phyloP scores from a whole-genome alignment of 257 asterid species.

The Primulina huaijiensis region DNA sequence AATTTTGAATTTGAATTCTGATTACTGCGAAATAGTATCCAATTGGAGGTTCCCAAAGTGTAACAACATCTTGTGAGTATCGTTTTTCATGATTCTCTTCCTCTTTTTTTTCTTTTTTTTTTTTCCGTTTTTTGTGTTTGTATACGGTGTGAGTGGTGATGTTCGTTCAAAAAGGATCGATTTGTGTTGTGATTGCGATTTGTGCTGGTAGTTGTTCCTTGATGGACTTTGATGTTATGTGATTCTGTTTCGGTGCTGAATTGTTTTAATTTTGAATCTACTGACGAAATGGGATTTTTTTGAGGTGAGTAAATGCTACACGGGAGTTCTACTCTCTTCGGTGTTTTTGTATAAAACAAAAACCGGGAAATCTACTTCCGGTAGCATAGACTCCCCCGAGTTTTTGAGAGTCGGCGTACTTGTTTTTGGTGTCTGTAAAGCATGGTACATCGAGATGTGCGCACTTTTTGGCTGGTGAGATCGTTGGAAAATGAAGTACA shows the following conservation, averaged over 20 bases:
- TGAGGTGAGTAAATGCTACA: too few species aligned
- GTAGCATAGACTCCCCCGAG: too few species aligned
- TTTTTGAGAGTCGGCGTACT: neutral
- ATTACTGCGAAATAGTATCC: slow-evolving; percentile 16
- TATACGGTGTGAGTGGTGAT: slow-evolving; percentile 5
- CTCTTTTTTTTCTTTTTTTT: slow-evolving; percentile 1
- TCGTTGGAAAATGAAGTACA: neutral
- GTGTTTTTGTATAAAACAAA: too few species aligned
- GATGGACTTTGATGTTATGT: slow-evolving; percentile 13
- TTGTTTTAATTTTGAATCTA: slow-evolving; percentile 5
- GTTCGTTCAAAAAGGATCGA: slow-evolving; percentile 17
- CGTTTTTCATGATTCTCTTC: neutral
- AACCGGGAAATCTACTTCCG: too few species aligned
- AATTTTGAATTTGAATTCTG: slow-evolving; percentile 21
- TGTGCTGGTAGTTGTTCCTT: slow-evolving; percentile 8
- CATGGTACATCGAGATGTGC: neutral
- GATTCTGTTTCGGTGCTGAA: slow-evolving; percentile 4
- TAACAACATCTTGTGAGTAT: slow-evolving; percentile 30
- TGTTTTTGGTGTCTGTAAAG: neutral
- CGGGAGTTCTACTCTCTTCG: too few species aligned
- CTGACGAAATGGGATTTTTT: neutral
- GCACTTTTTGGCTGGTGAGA: neutral
- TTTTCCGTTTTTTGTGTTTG: neutral
- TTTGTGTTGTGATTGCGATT: slow-evolving; percentile 18
- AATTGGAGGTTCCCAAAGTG: slow-evolving; percentile 23